Evolutionary conservation across 1,139 yeast species (phyloP).

Genomic region (Sugiyamaella castrensis): DNA sequence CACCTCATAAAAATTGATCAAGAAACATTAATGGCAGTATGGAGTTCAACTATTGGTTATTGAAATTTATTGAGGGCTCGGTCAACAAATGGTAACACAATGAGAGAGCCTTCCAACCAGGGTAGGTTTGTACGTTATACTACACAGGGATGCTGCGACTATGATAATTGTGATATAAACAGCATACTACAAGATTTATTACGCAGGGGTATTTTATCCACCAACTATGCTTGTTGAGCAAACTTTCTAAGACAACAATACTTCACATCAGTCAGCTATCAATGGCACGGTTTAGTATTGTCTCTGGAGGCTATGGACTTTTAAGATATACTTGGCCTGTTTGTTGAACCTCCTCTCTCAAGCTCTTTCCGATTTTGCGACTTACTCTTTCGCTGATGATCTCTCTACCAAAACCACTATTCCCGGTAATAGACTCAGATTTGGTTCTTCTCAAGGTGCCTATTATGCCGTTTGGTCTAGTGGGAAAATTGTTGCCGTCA

Average conservation of each 20-base stretch:
- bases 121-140: constrained; percentile 17
- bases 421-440: constrained; percentile 13
- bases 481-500: constrained; percentile 15
- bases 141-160: constrained; percentile 19
- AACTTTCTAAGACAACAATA: constrained; percentile 17
- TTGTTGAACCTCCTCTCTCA: constrained; percentile 12
- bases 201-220: constrained; percentile 17
- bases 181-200: too few species aligned
- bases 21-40: too few species aligned
- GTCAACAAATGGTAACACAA: constrained; percentile 11
- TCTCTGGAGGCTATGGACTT: constrained; percentile 19
- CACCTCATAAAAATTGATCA: too few species aligned
- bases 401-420: constrained; percentile 12
- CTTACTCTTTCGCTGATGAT: constrained; percentile 5
- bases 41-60: too few species aligned
- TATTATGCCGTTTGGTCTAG: constrained; percentile 18
- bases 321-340: constrained; percentile 21
- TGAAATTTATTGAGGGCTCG: too few species aligned
- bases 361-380: constrained; percentile 18
- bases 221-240: constrained; percentile 18
- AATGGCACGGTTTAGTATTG: constrained; percentile 19
- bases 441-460: constrained; percentile 11
- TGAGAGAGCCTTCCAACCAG: too few species aligned
- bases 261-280: constrained; percentile 18
- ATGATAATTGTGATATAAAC: constrained; percentile 17